These are phyloP conservation scores for Nemania serpens DNA, from an alignment of 2,329 filamentous ascomycete species.

Conservation along the genomic window DNA sequence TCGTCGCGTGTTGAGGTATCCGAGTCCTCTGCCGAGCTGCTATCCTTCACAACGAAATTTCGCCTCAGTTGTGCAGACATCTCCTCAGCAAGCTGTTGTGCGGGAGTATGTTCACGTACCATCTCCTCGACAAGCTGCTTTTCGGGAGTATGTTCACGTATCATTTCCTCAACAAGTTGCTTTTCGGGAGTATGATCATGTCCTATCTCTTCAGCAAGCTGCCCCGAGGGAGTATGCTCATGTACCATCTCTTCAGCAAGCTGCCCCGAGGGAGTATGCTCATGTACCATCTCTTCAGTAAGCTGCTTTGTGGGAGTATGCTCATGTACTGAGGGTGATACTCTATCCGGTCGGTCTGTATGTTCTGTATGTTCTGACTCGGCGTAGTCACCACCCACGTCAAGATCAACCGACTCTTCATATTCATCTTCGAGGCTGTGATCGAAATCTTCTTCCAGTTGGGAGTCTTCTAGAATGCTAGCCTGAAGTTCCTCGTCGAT, in stretches of 20 bases:
- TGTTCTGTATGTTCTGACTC: neutral
- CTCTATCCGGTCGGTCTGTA: constrained; percentile 5
- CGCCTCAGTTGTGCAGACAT: constrained; percentile 16
- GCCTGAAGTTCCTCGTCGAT: constrained; percentile 37
- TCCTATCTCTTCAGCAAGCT: constrained; percentile 5
- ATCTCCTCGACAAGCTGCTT: constrained; percentile 10
- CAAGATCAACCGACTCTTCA: neutral
- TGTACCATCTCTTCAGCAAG: neutral
- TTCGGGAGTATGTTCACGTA: constrained; percentile 12
- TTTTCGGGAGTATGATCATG: constrained; percentile 12
- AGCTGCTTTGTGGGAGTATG: constrained; percentile 16
- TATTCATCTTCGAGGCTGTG: neutral
- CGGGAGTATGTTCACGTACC: constrained; percentile 9
- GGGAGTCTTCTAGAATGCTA: constrained; percentile 35
- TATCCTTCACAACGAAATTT: constrained; percentile 8
- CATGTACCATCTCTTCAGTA: neutral
- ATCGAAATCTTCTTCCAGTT: constrained; percentile 17
- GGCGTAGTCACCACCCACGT: neutral
- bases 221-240: constrained; percentile 10
- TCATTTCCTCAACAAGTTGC: neutral
- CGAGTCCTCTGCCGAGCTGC: constrained; percentile 23
- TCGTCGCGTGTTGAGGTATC: constrained; percentile 25
- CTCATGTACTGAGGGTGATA: constrained; percentile 15
- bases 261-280: constrained; percentile 14
- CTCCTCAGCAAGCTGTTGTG: constrained; percentile 10